Evolutionary conservation across 1,139 yeast genomes (phyloP), one percentile per base, ranked within the genome.

Genomic region (Saccharomycopsis hybrid): DNA sequence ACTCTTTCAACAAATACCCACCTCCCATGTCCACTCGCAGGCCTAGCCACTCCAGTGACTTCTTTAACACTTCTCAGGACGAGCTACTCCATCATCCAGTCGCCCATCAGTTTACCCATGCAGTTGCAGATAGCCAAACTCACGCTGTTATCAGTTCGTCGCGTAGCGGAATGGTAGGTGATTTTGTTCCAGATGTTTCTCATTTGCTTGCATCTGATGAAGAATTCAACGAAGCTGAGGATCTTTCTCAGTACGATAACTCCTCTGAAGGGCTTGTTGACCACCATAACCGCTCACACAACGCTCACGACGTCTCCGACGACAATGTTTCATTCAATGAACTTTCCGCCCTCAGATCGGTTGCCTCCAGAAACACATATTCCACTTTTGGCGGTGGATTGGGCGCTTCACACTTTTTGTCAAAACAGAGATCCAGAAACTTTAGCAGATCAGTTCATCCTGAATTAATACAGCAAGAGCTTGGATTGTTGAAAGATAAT

Each of bases 381-480:
- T 36, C 39, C 13, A 36, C 39, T 5, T 36, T 36, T 36, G 39
- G 39, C 24, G n/a, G n/a, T n/a, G n/a, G n/a, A n/a, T n/a, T 7
- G 39, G 18, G 39, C 24, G 39, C 39, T 5, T 36, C 39, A 9
- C 39, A 36, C 39, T 24, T 8, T 24, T 36, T 36, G 39, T 5
- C 24, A 5, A 36, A 36, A 24, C 5, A 9, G 18, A 9, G 39
- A 5, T 25, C 43, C 18, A 29, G 49, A 24, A 33, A 13, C 11
- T 27, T 11, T 31, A 44, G 43, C 29, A 32, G 46, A 25, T n/a
- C 35, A n/a, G 50, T 46, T n/a, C 13, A 37, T 28, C 46, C 50
- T 28, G 48, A 44, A 24, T 27, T 48, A 8, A 9, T 48, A 18
- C 45, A 48, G 2, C 51, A 48, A 30, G 51, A 48, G 45, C 29